phyloP scores from a whole-genome alignment of 164 flowering plant genomes.

The Akebia trifoliata region DNA sequence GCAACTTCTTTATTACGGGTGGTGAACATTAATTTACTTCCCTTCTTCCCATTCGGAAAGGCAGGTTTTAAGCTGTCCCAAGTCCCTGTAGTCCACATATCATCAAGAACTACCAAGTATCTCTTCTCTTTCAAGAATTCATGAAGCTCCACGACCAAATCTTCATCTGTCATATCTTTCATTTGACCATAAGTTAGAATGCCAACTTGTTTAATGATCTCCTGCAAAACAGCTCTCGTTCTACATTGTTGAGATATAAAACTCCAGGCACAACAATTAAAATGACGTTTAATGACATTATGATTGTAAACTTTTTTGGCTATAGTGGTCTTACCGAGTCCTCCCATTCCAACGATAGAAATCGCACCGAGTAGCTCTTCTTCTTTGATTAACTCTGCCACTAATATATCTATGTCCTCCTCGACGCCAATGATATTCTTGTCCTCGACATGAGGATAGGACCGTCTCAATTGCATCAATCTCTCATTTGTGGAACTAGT shows the following conservation, averaged over 20 bases:
- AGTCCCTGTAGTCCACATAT: not conserved
- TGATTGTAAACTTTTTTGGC: constrained; percentile 2
- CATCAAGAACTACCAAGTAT: constrained; percentile 6
- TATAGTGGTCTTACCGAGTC: constrained; percentile 8
- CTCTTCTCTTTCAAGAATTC: not conserved
- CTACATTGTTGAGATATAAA: constrained; percentile 12
- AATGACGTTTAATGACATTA: not conserved
- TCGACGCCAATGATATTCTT: not conserved
- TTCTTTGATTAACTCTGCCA: not conserved
- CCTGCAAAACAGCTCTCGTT: constrained; percentile 1
- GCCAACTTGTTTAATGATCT: not conserved
- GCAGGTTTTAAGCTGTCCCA: not conserved
- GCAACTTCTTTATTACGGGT: constrained; percentile 11
- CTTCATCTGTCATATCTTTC: not conserved
- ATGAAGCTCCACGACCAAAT: not conserved
- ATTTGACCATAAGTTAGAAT: not conserved
- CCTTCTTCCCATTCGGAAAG: not conserved
- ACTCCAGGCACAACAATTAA: constrained; percentile 9
- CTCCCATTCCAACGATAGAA: constrained; percentile 9
- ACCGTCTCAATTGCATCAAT: not conserved
- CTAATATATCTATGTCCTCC: not conserved
- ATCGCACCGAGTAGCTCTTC: not conserved
- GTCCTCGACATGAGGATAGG: not conserved
- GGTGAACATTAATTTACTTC: constrained; percentile 10
- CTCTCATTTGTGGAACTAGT: not conserved